phyloP scores from a whole-genome alignment of 768 basidiomycete species.

The Hygrophoropsis aurantiaca region DNA sequence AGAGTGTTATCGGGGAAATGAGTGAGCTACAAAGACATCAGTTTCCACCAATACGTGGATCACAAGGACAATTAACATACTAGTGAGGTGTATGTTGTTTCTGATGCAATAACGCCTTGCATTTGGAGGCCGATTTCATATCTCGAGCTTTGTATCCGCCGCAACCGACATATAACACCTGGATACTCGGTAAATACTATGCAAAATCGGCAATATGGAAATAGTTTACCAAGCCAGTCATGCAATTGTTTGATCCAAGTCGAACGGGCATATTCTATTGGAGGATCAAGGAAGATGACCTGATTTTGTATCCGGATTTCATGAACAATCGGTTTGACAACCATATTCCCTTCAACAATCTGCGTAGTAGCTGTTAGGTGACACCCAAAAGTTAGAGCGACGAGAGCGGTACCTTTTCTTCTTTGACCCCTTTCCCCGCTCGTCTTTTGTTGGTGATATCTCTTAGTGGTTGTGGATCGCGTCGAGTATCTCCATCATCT shows the following conservation, averaged over 20 bases:
- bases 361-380: conserved; percentile 22
- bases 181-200: not conserved
- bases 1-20: conserved; percentile 72
- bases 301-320: conserved; percentile 99
- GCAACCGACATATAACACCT: conserved; percentile 87
- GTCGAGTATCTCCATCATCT: conserved; percentile 65
- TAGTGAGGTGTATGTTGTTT: conserved; percentile 81
- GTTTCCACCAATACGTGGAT: too few species aligned
- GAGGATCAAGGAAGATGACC: conserved; percentile 97
- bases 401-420: conserved; percentile 62
- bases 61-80: conserved; percentile 41
- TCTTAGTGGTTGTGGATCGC: conserved; percentile 49
- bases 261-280: conserved; percentile 90
- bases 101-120: conserved; percentile 62
- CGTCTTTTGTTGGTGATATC: conserved; percentile 66
- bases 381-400: not conserved
- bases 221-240: conserved; percentile 72
- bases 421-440: conserved; percentile 68
- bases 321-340: conserved; percentile 84
- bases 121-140: conserved; percentile 97
- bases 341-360: conserved; percentile 74
- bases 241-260: conserved; percentile 90
- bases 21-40: conserved; percentile 52
- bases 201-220: not conserved
- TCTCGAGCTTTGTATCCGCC: conserved; percentile 88